Evolutionary conservation across 1,284 basidiomycete genomes (phyloP), one percentile per base, ranked within the genome.

Genomic region (Cronartium ribicola): DNA sequence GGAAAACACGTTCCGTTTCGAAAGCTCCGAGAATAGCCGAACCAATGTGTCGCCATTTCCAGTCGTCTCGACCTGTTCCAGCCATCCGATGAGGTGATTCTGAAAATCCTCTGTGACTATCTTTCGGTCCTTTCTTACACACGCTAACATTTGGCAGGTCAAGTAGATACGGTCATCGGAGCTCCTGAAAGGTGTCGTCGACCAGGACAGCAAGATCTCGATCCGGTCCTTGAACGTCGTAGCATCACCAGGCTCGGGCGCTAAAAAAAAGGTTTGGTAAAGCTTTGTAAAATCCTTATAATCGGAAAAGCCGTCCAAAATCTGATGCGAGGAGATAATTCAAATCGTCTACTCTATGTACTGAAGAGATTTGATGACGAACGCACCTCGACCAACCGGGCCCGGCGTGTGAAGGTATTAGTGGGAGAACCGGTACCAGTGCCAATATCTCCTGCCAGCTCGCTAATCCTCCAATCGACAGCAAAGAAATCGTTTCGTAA

Each of bases 1-100:
- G n/a, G 72, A 75, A 40, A 75, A 75, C 2, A 75, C 64, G 20
- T 57, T 68, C 7, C 55, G 57, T 20, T 59, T 65, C 20, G 72
- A 75, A 29, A 75, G 66, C 59, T 75, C 72, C 5, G 72, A 75
- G 43, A 75, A 75, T 13, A 75, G n/a, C 44, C 72, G 41, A 14
- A 75, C 72, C 36, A 75, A 59, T 46, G 64, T 51, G 41, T 75
- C 72, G 29, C 66, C 72, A 14, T 59, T 60, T 57, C 67, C 72
- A 20, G 57, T 59, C 22, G 65, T 67, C 66, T 75, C 72, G 48
- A 67, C 62, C 41, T 75, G 65, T 39, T 75, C 72, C 40, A 75
- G 64, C 72, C 72, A 75, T n/a, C 65, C 66, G 61, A 75, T 59
- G 17, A 75, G 17, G 43, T 62, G 66, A 46, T 67, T 67, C 39